Evolutionary conservation across 169 alveolate species (phyloP).

Genomic region (Cryptosporidium ubiquitum): DNA sequence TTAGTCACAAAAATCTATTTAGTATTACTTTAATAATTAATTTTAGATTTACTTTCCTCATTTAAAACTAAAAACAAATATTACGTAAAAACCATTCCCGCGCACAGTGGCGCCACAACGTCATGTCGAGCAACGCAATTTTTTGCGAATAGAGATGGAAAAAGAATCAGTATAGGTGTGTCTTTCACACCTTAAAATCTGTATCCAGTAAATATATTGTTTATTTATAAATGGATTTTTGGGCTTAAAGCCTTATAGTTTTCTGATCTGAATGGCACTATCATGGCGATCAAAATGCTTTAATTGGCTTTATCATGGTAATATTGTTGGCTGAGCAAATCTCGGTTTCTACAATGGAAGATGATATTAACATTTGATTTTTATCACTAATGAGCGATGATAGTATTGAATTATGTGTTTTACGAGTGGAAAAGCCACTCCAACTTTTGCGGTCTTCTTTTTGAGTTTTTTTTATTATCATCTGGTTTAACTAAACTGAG

Average conservation of each 20-base stretch:
- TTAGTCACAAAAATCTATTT: no score
- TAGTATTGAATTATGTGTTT: conserved; percentile 18
- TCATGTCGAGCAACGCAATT: not conserved
- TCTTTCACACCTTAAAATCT: not conserved
- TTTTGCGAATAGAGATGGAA: not conserved
- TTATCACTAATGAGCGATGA: conserved; percentile 34
- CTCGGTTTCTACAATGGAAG: not conserved
- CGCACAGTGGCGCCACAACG: conserved; percentile 4
- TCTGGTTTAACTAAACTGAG: not conserved
- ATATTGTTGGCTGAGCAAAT: not conserved
- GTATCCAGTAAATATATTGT: not conserved
- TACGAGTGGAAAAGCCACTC: conserved; percentile 20
- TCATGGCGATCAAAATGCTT: conserved; percentile 1
- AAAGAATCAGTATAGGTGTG: not conserved
- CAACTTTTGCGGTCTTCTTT: not conserved
- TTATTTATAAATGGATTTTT: not conserved
- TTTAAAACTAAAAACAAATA: no score
- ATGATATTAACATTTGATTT: not conserved
- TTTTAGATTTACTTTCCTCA: not conserved
- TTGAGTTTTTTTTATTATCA: not conserved
- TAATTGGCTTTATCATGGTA: conserved; percentile 16
- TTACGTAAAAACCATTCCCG: not conserved
- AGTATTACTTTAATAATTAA: not conserved
- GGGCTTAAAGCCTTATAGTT: not conserved
- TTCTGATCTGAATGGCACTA: not conserved